These are phyloP conservation scores for Paecilomyces dactylethromorphus DNA, from an alignment of 2,329 filamentous ascomycete genomes.

Conservation along the genomic window DNA sequence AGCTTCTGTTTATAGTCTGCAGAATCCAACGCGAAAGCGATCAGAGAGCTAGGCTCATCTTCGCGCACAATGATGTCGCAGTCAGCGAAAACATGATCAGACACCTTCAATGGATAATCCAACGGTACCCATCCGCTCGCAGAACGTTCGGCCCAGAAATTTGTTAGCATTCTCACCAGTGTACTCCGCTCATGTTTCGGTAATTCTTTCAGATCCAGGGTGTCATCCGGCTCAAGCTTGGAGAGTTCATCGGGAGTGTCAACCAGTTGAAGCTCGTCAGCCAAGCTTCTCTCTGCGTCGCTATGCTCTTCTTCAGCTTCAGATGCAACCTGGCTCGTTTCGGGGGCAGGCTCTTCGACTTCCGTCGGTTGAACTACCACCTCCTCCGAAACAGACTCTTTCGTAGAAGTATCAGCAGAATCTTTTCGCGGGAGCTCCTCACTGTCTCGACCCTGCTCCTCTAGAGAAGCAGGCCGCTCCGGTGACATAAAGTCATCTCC, in stretches of 20 bases:
- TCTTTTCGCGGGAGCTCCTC: conserved; percentile 18
- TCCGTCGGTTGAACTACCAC: conserved; percentile 36
- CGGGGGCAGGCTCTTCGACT: conserved; percentile 32
- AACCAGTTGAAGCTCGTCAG: conserved; percentile 61
- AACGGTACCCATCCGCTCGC: conserved; percentile 89
- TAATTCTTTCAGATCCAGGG: conserved; percentile 62
- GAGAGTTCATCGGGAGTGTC: conserved; percentile 48
- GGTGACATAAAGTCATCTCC: conserved; percentile 39
- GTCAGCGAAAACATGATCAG: conserved; percentile 93
- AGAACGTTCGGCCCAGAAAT: conserved; percentile 97
- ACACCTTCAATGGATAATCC: conserved; percentile 81
- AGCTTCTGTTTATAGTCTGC: conserved; percentile 81
- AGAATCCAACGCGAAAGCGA: conserved; percentile 85
- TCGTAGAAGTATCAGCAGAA: conserved; percentile 18
- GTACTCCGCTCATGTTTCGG: conserved; percentile 91
- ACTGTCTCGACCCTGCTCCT: conserved; percentile 25
- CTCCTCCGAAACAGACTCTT: conserved; percentile 28
- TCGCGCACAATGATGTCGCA: conserved; percentile 96
- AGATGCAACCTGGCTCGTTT: conserved; percentile 49
- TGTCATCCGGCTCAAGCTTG: conserved; percentile 47
- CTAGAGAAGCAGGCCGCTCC: conserved; percentile 16
- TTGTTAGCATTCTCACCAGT: conserved; percentile 89
- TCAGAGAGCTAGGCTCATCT: conserved; percentile 92
- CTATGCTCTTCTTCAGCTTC: conserved; percentile 62
- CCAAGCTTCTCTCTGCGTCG: conserved; percentile 63